Base-by-base conservation (phyloP, 495 filamentous ascomycete genomes). In the Hyphodiscus hymeniophilus region DNA sequence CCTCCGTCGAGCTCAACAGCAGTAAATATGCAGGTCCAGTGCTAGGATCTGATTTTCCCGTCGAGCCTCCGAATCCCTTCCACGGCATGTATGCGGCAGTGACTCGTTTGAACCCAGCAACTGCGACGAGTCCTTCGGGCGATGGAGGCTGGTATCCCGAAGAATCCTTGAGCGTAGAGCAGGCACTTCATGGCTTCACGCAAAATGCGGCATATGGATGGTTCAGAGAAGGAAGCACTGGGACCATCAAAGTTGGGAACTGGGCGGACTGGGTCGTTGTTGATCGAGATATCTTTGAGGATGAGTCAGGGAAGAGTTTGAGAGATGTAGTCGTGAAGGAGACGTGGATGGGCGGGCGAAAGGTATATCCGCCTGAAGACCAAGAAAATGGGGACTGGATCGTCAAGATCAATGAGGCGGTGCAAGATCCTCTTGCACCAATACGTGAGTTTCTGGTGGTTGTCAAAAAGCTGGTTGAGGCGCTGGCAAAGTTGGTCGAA, bases 251-350 rank as follows among this genome's bases (percentile, higher is more conserved):
- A 34, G 62, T 62, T 26, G 78, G 76, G 0, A 69, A 67, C 35
- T 77, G 70, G 58, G 79, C 80, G 8, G 77, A 84, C 64, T 80
- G 78, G 78, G 60, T 85, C 6, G 73, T 83, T 48, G 48, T 82
- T 31, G 74, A 82, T 45, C 53, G 62, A 53, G 63, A 66, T 54
- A 46, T 75, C 60, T 18, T 30, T 63, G 62, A 44, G 43, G 49
- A 28, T 38, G 63, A 23, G 59, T 63, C 8, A 33, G 67, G 36
- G 72, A 78, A 54, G 63, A 60, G 23, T 16, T 47, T 81, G 50
- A 69, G 71, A 39, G 58, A 55, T 7, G 50, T 79, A 33, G 66
- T 53, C 38, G 78, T 83, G 0, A 63, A 57, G 48, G 80, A 83
- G 66, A 83, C 80, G 3, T 84, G 80, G 80, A 74, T 83, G 42